These are phyloP conservation scores for Microthyrium microscopicum DNA, from an alignment of 2,329 filamentous ascomycete species.

Conservation along the genomic window DNA sequence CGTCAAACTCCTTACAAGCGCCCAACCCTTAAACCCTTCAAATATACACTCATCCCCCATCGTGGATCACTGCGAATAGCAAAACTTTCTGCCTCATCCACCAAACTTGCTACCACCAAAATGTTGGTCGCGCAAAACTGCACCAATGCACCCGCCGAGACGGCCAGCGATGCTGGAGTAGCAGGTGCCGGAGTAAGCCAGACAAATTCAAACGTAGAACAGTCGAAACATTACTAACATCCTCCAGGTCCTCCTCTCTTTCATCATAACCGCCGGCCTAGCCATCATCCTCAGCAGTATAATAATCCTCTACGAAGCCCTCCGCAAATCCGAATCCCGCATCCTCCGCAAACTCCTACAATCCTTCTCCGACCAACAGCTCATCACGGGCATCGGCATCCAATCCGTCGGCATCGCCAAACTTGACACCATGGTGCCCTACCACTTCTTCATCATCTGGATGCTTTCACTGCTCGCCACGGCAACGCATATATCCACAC, in stretches of 20 bases:
- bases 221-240: neutral
- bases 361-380: conserved; percentile 51
- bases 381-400: conserved; percentile 52
- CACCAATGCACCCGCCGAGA: conserved; percentile 25
- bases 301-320: conserved; percentile 39
- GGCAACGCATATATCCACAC: conserved; percentile 46
- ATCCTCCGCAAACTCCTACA: conserved; percentile 48
- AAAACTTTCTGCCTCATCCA: conserved; percentile 26
- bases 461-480: conserved; percentile 48
- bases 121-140: conserved; percentile 19
- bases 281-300: conserved; percentile 38
- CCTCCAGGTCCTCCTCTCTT: conserved; percentile 42
- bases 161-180: conserved; percentile 38
- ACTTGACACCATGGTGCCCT: conserved; percentile 41
- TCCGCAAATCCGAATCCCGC: conserved; percentile 28
- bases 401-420: conserved; percentile 46
- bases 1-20: too few relatives aligned
- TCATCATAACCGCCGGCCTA: conserved; percentile 45
- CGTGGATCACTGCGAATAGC: too few relatives aligned
- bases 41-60: too few relatives aligned
- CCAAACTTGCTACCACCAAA: conserved; percentile 25
- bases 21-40: too few relatives aligned
- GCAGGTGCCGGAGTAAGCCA: conserved; percentile 37
- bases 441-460: conserved; percentile 59
- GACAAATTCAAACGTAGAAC: conserved; percentile 1